Percentiles rank a stretch among this genome's conserved stretches.
Evolutionary conservation across 2,329 filamentous ascomycete genomes (phyloP).

Genomic region (Ascomycota sp.): DNA sequence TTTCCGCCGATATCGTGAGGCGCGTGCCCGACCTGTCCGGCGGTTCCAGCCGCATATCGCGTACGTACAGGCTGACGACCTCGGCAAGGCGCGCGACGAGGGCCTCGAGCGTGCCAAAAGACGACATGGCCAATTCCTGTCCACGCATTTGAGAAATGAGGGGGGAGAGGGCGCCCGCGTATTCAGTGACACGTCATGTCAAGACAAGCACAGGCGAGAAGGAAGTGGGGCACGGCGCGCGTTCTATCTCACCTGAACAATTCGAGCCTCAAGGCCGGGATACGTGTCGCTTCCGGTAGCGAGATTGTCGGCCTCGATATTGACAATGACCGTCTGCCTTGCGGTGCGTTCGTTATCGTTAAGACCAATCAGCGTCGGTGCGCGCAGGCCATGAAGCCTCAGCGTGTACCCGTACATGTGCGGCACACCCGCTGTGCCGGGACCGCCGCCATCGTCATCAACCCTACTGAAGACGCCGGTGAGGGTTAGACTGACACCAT

Average conservation of each 20-base stretch:
- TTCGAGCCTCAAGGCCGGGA: conserved; percentile 31
- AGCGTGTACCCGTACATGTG: conserved; percentile 15
- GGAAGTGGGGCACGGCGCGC: not conserved
- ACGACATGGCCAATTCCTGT: conserved; percentile 32
- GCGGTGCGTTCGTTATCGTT: conserved; percentile 48
- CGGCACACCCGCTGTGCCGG: no score
- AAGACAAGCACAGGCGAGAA: no score
- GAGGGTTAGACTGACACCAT: conserved; percentile 31
- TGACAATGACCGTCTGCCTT: conserved; percentile 46
- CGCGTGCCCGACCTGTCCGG: conserved; percentile 18
- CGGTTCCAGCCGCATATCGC: conserved; percentile 3
- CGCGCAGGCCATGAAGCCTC: conserved; percentile 33
- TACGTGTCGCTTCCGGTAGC: conserved; percentile 27
- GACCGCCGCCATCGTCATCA: no score
- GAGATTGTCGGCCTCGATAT: conserved; percentile 38
- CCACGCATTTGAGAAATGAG: no score
- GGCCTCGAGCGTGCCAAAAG: conserved; percentile 43
- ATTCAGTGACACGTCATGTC: no score
- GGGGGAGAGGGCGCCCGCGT: not conserved
- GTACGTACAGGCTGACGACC: conserved; percentile 23
- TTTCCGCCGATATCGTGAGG: conserved; percentile 43
- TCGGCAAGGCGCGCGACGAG: conserved; percentile 28
- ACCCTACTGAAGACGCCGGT: conserved; percentile 17
- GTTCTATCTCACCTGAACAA: conserved; percentile 35
- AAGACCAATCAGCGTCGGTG: conserved; percentile 52